Base-by-base conservation (phyloP, 208 protist species). In the Lotmaria passim region DNA sequence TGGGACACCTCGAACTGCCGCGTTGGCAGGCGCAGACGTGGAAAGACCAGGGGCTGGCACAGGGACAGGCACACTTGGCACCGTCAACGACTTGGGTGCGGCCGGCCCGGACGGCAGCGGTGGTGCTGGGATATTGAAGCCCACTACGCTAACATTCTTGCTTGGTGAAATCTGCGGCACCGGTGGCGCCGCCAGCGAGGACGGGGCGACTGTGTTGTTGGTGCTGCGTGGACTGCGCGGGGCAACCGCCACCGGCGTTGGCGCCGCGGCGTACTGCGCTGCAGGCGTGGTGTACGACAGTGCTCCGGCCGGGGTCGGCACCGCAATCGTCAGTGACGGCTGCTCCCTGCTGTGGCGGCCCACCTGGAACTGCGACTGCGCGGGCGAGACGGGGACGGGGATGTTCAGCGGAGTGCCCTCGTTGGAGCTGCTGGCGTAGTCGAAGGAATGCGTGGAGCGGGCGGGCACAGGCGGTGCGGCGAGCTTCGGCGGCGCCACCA, bases 351-450 rank as follows among this genome's bases (percentile, higher is more conserved):
- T 70, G 30, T 11, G 71, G 7, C 63, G 53, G 62, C 52, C 69
- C n/a, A 75, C 69, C 23, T 75, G 69, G 24, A 75, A 74, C 1
- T 28, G 31, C 4, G 69, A 67, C 38, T 50, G 69, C 30, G 38
- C 21, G 12, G 67, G 28, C 19, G 68, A 77, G 3, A 48, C 31
- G 5, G 83, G 83, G 0, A 85, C 75, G 5, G 83, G 83, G 33
- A 88, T 82, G 68, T 58, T 75, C 24, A 84, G 60, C 34, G 71
- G 71, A 43, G 43, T 44, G 36, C 12, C 39, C 1, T 65, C 59
- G 59, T 41, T 24, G 4, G 50, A 51, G 23, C 21, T 30, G 3
- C 30, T 36, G 46, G 21, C 46, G 51, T 24, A 26, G 48, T 81
- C 66, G 60, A 72, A 48, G 15, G 75, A 60, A 48, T 58, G 21